phyloP scores from a whole-genome alignment of 1,284 basidiomycete species.

The Cryptococcus sp. region DNA sequence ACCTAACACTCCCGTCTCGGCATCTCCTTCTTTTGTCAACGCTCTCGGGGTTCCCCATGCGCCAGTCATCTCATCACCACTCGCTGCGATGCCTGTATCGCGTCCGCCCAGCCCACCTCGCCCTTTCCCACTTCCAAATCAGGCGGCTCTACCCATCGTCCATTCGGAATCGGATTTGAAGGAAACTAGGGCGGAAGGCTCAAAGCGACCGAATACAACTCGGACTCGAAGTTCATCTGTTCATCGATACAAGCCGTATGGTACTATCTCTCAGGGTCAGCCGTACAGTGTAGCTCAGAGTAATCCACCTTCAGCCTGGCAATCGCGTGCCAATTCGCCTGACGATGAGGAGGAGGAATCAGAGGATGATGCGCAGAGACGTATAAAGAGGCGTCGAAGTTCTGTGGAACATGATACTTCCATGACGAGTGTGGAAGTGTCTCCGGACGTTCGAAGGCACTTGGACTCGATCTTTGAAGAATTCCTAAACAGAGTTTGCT shows the following conservation, averaged over 20 bases:
- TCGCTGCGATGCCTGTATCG: conserved; percentile 36
- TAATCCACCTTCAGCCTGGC: conserved; percentile 44
- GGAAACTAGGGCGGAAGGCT: conserved; percentile 36
- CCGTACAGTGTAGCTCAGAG: conserved; percentile 31
- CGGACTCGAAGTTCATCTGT: conserved; percentile 37
- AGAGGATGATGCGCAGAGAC: conserved; percentile 34
- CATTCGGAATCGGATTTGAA: background rate
- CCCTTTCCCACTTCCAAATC: background rate
- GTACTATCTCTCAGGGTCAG: conserved; percentile 18
- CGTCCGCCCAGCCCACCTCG: conserved; percentile 30
- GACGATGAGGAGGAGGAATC: conserved; percentile 37
- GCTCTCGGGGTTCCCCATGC: conserved; percentile 31
- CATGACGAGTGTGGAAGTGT: conserved; percentile 30
- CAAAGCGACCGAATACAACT: conserved; percentile 32
- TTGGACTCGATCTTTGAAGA: conserved; percentile 89
- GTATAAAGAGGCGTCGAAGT: conserved; percentile 35
- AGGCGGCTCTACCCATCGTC: background rate
- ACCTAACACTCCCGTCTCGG: conserved; percentile 22
- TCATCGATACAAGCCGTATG: conserved; percentile 29
- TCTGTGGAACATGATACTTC: conserved; percentile 28
- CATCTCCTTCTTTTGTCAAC: conserved; percentile 23
- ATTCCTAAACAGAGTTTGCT: conserved; percentile 84
- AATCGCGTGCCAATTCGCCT: conserved; percentile 34
- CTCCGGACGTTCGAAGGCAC: conserved; percentile 66
- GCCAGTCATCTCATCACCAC: conserved; percentile 41